Percentiles rank a stretch among this genome's conserved stretches.
phyloP scores from a whole-genome alignment of 2,329 filamentous ascomycete genomes.

The Berkeleyomyces basicola region DNA sequence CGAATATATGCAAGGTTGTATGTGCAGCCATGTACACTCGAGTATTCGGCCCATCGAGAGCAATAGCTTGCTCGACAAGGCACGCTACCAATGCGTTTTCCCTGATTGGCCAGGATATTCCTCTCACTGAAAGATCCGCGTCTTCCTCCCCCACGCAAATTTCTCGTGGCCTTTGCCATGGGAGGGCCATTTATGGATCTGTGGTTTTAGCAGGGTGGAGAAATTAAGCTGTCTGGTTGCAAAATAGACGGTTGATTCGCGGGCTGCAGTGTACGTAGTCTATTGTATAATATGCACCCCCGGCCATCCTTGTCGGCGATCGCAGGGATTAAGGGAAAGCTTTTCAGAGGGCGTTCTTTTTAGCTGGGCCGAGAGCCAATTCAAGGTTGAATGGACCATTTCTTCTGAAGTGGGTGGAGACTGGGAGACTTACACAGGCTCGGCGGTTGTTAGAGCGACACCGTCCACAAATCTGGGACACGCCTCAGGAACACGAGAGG shows the following conservation, averaged over 20 bases:
- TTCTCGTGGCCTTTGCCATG: not conserved
- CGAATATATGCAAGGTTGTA: no score
- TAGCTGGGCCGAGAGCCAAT: not conserved
- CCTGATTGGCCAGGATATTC: not conserved
- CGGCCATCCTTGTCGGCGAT: not conserved
- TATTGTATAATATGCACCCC: not conserved
- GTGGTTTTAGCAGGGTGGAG: not conserved
- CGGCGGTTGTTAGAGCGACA: no score
- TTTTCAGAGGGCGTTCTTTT: not conserved
- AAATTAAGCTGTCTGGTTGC: not conserved
- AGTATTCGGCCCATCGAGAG: no score
- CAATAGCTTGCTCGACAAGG: no score
- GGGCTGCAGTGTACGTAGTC: not conserved
- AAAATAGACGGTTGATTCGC: not conserved
- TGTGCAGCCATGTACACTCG: no score
- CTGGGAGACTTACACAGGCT: not conserved
- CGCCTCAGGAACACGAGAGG: no score
- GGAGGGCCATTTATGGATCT: not conserved
- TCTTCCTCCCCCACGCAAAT: not conserved
- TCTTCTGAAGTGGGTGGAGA: no score
- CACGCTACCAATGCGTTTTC: not conserved
- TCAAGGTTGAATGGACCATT: no score
- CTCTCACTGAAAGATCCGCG: not conserved
- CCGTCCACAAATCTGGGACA: no score
- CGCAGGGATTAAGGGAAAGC: not conserved